Percentiles rank a stretch among this genome's conserved stretches.
These are phyloP conservation scores for Silybum marianum DNA, from an alignment of 129 eudicot species.

Conservation along the genomic window DNA sequence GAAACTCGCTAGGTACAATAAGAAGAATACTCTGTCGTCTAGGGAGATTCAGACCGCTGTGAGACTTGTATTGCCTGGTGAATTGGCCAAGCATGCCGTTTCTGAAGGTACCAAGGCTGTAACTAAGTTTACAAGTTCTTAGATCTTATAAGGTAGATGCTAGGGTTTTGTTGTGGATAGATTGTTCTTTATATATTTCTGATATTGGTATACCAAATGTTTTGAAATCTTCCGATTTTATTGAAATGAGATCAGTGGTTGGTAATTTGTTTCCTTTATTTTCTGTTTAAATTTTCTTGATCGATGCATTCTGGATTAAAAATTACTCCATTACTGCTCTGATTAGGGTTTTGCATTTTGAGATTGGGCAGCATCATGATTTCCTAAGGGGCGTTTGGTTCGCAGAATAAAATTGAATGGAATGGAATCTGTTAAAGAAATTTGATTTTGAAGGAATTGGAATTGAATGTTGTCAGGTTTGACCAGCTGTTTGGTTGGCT, in stretches of 20 bases:
- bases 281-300: neutral
- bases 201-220: neutral
- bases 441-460: too few relatives aligned
- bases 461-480: too few relatives aligned
- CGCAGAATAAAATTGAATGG: too few relatives aligned
- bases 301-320: neutral
- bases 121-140: conserved; percentile 20
- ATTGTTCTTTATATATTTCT: neutral
- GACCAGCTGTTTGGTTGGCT: too few relatives aligned
- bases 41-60: conserved; percentile 13
- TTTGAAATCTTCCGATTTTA: neutral
- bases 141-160: neutral
- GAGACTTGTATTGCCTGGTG: conserved; percentile 26
- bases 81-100: conserved; percentile 32
- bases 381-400: too few relatives aligned
- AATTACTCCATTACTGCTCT: neutral
- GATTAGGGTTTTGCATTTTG: neutral
- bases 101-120: conserved; percentile 20
- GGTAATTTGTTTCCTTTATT: neutral
- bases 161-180: neutral
- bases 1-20: conserved; percentile 28
- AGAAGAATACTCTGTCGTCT: neutral
- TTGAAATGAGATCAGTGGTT: neutral
- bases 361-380: too few relatives aligned
- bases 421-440: too few relatives aligned